These are phyloP conservation scores for Ophiocordyceps unilateralis DNA, from an alignment of 2,329 filamentous ascomycete genomes.

Conservation along the genomic window DNA sequence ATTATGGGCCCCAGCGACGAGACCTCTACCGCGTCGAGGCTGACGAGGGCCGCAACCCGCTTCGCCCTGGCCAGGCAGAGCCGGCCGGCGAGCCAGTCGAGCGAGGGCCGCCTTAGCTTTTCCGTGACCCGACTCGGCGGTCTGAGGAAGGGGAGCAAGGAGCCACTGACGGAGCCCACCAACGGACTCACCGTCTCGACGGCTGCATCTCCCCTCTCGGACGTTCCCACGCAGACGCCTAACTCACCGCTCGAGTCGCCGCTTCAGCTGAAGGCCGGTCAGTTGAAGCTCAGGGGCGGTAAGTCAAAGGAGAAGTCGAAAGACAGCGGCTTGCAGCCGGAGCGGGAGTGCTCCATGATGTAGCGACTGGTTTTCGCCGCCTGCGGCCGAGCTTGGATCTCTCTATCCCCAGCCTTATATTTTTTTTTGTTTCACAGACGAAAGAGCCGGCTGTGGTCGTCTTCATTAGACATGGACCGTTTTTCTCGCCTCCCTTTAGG, in stretches of 20 bases:
- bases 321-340: conserved; percentile 16
- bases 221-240: conserved; percentile 5
- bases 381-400: too few species aligned
- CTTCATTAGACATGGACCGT: too few species aligned
- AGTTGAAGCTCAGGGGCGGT: conserved; percentile 13
- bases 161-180: conserved; percentile 16
- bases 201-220: conserved; percentile 4
- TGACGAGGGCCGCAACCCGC: conserved; percentile 39
- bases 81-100: conserved; percentile 39
- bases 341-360: conserved; percentile 32
- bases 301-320: conserved; percentile 24
- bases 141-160: conserved; percentile 33
- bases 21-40: conserved; percentile 29
- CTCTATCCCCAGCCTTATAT: too few species aligned
- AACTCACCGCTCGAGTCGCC: conserved; percentile 7
- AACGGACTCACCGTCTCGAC: conserved; percentile 9
- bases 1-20: conserved; percentile 33
- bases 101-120: conserved; percentile 39
- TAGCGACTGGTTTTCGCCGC: conserved; percentile 12
- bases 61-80: conserved; percentile 33
- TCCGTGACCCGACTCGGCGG: conserved; percentile 38
- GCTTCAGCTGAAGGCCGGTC: conserved; percentile 5
- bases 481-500: too few species aligned
- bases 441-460: too few species aligned
- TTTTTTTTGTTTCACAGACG: too few species aligned